Conservation (phyloP, 352 stramenopile genomes). For the Phytophthora pseudosyringae region DNA sequence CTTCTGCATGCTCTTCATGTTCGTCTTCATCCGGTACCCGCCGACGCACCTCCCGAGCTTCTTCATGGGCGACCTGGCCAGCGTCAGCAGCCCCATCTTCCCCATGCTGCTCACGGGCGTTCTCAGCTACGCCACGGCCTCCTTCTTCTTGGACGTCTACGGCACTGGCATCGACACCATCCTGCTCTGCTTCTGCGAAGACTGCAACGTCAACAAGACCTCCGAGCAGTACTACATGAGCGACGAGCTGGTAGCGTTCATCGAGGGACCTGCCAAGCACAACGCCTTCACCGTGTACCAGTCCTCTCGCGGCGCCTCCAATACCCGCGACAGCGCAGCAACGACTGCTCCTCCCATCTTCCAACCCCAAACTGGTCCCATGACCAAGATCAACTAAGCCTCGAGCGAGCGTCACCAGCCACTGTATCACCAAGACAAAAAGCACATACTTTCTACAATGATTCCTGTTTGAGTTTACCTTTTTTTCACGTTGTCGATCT, state of each 20-base stretch:
- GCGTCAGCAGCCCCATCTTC: constrained; percentile 79
- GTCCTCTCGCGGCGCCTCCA: constrained; percentile 28
- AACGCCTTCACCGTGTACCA: constrained; percentile 73
- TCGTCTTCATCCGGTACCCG: constrained; percentile 77
- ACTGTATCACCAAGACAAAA: constrained; percentile 11
- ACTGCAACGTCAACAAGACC: constrained; percentile 83
- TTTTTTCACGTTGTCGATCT: not conserved
- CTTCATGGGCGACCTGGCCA: constrained; percentile 72
- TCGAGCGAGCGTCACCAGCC: not conserved
- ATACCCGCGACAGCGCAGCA: constrained; percentile 20
- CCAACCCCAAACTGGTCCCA: constrained; percentile 15
- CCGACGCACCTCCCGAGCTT: constrained; percentile 64
- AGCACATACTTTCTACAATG: constrained; percentile 16
- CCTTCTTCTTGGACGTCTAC: constrained; percentile 86
- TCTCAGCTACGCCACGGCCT: constrained; percentile 71
- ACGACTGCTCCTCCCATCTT: constrained; percentile 43
- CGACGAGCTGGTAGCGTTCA: constrained; percentile 81
- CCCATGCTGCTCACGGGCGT: constrained; percentile 78
- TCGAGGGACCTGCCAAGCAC: constrained; percentile 80
- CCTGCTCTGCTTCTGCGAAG: constrained; percentile 88
- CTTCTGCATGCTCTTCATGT: constrained; percentile 84
- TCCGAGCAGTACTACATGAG: constrained; percentile 87
- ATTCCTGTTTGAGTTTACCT: constrained; percentile 24
- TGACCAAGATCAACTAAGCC: constrained; percentile 17
- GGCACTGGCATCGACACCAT: constrained; percentile 87